These are phyloP conservation scores for Fusarium xyrophilum DNA, from an alignment of 2,329 filamentous ascomycete genomes.

Conservation along the genomic window DNA sequence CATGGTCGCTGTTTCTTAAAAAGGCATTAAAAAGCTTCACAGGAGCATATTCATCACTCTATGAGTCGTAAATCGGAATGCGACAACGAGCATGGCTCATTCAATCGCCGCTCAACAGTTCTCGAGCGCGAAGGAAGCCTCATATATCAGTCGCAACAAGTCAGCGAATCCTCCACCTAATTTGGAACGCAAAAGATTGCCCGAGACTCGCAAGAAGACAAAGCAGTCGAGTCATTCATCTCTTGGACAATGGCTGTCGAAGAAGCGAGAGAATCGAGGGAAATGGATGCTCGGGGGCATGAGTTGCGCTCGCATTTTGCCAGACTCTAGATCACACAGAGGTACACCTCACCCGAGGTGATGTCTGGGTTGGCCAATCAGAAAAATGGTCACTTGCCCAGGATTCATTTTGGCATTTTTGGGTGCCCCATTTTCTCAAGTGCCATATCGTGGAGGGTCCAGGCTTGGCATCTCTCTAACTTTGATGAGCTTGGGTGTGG, in stretches of 20 bases:
- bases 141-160: constrained; percentile 26
- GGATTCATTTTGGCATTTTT: constrained; percentile 47
- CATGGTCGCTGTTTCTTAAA: constrained; percentile 21
- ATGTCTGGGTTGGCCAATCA: constrained; percentile 49
- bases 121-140: constrained; percentile 17
- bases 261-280: constrained; percentile 41
- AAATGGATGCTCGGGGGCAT: constrained; percentile 43
- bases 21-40: constrained; percentile 21
- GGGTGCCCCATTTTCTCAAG: constrained; percentile 45
- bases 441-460: constrained; percentile 38
- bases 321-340: constrained; percentile 46
- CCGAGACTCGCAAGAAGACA: constrained; percentile 25
- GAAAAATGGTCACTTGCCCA: constrained; percentile 48
- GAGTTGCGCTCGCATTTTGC: constrained; percentile 41
- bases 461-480: constrained; percentile 34
- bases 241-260: constrained; percentile 41
- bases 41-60: background rate
- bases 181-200: constrained; percentile 36
- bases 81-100: constrained; percentile 43
- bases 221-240: constrained; percentile 45
- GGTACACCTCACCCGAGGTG: constrained; percentile 46
- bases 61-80: constrained; percentile 43
- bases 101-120: constrained; percentile 26
- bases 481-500: constrained; percentile 36
- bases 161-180: constrained; percentile 18